phyloP scores from a whole-genome alignment of 495 filamentous ascomycete species.

The Penicillium taxi region DNA sequence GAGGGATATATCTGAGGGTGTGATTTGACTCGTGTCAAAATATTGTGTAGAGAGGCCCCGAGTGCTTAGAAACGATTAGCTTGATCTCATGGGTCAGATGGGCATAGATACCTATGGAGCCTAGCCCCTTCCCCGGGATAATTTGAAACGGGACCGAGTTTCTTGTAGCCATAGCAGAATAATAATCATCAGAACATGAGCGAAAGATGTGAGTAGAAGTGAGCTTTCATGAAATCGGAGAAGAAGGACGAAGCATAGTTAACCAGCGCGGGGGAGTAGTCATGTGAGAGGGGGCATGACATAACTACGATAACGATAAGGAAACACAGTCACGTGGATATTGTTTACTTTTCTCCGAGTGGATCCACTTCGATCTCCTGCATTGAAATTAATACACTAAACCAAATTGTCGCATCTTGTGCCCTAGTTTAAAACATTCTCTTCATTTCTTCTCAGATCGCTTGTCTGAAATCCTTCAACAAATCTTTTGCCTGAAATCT shows the following conservation, averaged over 20 bases:
- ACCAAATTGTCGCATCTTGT: no score
- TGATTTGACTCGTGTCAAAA: slow-evolving; percentile 75
- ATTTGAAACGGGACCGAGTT: slow-evolving; percentile 52
- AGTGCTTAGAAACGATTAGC: slow-evolving; percentile 51
- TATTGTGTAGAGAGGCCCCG: slow-evolving; percentile 82
- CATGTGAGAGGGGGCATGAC: slow-evolving; percentile 28
- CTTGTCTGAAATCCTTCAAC: no score
- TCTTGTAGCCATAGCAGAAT: slow-evolving; percentile 27
- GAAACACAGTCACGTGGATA: slow-evolving; percentile 15
- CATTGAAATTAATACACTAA: background rate
- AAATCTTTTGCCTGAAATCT: background rate
- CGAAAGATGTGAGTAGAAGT: background rate
- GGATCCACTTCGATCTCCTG: slow-evolving; percentile 10
- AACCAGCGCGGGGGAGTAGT: slow-evolving; percentile 12
- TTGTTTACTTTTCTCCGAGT: slow-evolving; percentile 40
- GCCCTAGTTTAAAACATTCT: background rate
- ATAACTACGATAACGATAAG: slow-evolving; percentile 14
- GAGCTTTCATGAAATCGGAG: no score
- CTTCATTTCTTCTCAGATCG: background rate
- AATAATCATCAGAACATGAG: background rate
- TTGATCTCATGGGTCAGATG: slow-evolving; percentile 4
- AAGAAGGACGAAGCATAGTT: slow-evolving; percentile 3
- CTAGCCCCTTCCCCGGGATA: slow-evolving; percentile 66
- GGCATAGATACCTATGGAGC: slow-evolving; percentile 59
- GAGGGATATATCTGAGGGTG: slow-evolving; percentile 73